Base-by-base conservation (phyloP, 352 stramenopile species). In the Phytopythium vexans region DNA sequence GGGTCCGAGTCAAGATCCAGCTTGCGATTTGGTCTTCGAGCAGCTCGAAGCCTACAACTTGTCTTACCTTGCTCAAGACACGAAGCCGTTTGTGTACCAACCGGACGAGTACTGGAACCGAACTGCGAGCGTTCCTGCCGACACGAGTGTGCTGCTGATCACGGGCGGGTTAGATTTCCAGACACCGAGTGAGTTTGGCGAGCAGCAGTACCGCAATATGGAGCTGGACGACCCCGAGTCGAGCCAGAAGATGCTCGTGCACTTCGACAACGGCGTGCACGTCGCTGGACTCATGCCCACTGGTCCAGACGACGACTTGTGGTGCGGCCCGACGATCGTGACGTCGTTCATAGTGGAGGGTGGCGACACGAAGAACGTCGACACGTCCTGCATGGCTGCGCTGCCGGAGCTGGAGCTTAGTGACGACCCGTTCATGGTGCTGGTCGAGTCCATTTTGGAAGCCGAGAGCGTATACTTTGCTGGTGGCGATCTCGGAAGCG, bases 201-300 rank as follows among this genome's bases (percentile, higher is more conserved):
- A 54, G 32, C 38, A 64, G 16, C 59, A 77, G 39, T 70, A 60
- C 50, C 52, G 52, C 0, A 47, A 60, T 5, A 54, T 74, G 14
- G 35, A 49, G 27, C 51, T 66, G 3, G 32, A 50, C 2, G 50
- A 60, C 2, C 60, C 43, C 33, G 42, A 50, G 31, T 57, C 57
- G 49, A 70, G 57, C n/a, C 49, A 60, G 41, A 81, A 81, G 35
- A 64, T 78, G 55, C 52, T 81, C 4, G 36, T 82, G 9, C 54
- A 73, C 35, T 83, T 77, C 41, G 67, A 81, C 2, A 68, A 71
- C 49, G 75, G 67, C 6, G 66, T 40, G 14, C 75, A 83, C 42
- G 62, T 65, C 8, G 68, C 64, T 10, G 60, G 70, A 21, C 44
- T 73, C 7, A 60, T 52, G 21, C 35, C 69, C 21, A 74, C 67